These are phyloP conservation scores for Uronychia setigera DNA, from an alignment of 73 alveolate species.

Conservation along the genomic window DNA sequence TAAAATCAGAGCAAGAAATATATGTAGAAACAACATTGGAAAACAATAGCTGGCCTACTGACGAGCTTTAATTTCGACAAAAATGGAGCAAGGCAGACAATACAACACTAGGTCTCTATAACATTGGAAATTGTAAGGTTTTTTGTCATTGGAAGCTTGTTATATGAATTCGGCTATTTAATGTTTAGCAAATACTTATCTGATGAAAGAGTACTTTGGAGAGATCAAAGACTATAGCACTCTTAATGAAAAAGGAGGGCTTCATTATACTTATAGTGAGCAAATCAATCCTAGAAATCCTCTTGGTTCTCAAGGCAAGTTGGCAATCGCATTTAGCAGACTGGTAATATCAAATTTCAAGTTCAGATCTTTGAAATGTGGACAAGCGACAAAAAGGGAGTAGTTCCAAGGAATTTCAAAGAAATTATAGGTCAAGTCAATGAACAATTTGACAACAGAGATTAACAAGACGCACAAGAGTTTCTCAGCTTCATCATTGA, in stretches of 20 bases:
- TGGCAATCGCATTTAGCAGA: slow-evolving; percentile 68
- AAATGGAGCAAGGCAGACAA: slow-evolving; percentile 10
- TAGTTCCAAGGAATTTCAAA: slow-evolving; percentile 74
- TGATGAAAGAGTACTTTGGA: slow-evolving; percentile 37
- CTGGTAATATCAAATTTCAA: slow-evolving; percentile 12
- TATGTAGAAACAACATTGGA: background rate
- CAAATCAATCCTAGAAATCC: slow-evolving; percentile 35
- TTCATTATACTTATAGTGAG: background rate
- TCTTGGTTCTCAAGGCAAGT: slow-evolving; percentile 61
- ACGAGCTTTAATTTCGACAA: slow-evolving; percentile 3
- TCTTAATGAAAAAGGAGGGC: background rate
- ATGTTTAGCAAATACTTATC: slow-evolving; percentile 42
- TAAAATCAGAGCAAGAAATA: background rate
- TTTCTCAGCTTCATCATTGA: slow-evolving; percentile 77
- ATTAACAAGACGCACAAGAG: slow-evolving; percentile 87
- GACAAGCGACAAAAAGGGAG: slow-evolving; percentile 55
- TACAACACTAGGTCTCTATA: slow-evolving; percentile 22
- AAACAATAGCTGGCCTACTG: background rate
- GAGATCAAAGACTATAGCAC: background rate
- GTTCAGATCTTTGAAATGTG: slow-evolving; percentile 37
- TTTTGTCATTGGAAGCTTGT: slow-evolving; percentile 10
- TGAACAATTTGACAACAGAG: slow-evolving; percentile 74
- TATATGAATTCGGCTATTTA: slow-evolving; percentile 59
- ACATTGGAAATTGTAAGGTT: slow-evolving; percentile 33
- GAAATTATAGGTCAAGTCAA: slow-evolving; percentile 65